These are phyloP conservation scores for Apiospora rasikravindrae DNA, from an alignment of 2,329 filamentous ascomycete species.

Conservation along the genomic window DNA sequence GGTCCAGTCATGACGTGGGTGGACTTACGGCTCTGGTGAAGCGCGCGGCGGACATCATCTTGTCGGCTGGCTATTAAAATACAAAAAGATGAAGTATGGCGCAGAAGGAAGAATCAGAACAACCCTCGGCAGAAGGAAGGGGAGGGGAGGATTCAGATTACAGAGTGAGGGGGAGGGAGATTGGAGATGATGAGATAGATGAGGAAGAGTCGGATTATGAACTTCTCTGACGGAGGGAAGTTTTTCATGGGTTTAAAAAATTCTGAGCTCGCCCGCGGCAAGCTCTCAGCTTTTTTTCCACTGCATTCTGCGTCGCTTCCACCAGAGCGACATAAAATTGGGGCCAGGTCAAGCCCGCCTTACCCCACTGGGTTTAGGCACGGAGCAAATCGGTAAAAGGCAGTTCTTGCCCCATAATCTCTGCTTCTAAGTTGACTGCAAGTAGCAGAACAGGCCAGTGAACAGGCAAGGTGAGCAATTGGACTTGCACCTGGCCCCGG, in stretches of 20 bases:
- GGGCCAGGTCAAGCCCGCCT: neutral
- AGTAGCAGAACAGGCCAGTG: too few species aligned
- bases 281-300: constrained; percentile 9
- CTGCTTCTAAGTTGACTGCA: neutral
- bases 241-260: constrained; percentile 17
- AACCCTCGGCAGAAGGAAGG: constrained; percentile 9
- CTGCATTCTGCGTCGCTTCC: constrained; percentile 6
- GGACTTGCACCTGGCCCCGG: neutral
- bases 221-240: constrained; percentile 1
- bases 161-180: constrained; percentile 7
- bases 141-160: neutral
- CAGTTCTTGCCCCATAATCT: neutral
- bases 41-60: constrained; percentile 71
- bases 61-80: constrained; percentile 39
- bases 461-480: neutral
- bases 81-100: constrained; percentile 6
- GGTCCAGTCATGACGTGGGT: constrained; percentile 12
- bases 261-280: constrained; percentile 5
- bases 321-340: constrained; percentile 6
- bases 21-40: constrained; percentile 76
- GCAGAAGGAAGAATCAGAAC: neutral
- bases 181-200: constrained; percentile 14
- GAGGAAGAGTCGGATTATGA: constrained; percentile 1
- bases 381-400: constrained; percentile 9
- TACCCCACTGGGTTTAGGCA: neutral